phyloP scores from a whole-genome alignment of 1,139 yeast species.

The Debaryomyces nepalensis region DNA sequence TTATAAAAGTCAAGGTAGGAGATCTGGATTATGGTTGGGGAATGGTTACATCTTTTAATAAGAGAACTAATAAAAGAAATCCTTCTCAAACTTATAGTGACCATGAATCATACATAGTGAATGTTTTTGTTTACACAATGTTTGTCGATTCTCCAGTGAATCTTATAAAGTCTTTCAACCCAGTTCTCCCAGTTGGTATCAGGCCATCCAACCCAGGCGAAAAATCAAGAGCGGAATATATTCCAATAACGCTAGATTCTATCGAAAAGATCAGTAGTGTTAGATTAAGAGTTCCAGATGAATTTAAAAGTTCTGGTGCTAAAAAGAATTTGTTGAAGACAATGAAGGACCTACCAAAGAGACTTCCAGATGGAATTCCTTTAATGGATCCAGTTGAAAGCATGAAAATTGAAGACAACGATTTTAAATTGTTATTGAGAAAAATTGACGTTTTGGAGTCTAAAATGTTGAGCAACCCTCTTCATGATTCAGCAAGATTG shows the following conservation, averaged over 20 bases:
- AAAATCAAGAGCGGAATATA: conserved; percentile 71
- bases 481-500: conserved; percentile 67
- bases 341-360: conserved; percentile 73
- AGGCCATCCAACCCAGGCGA: conserved; percentile 80
- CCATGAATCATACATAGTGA: conserved; percentile 87
- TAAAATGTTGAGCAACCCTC: conserved; percentile 70
- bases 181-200: conserved; percentile 83
- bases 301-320: conserved; percentile 70
- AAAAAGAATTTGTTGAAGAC: conserved; percentile 77
- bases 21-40: conserved; percentile 91
- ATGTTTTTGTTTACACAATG: conserved; percentile 80
- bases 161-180: conserved; percentile 71
- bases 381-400: conserved; percentile 85
- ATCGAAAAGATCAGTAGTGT: conserved; percentile 77
- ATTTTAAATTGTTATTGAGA: conserved; percentile 68
- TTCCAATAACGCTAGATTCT: conserved; percentile 83
- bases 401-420: conserved; percentile 87
- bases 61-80: conserved; percentile 66
- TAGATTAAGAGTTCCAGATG: conserved; percentile 81
- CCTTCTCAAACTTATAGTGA: conserved; percentile 61
- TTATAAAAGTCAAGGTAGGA: conserved; percentile 67
- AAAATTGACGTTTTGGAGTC: conserved; percentile 84
- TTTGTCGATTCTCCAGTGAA: conserved; percentile 77
- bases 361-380: conserved; percentile 91
- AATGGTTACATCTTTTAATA: conserved; percentile 75